Evolutionary conservation across 345 rosid species (phyloP), one percentile per base, ranked within the genome.

Genomic region (Punica granatum): DNA sequence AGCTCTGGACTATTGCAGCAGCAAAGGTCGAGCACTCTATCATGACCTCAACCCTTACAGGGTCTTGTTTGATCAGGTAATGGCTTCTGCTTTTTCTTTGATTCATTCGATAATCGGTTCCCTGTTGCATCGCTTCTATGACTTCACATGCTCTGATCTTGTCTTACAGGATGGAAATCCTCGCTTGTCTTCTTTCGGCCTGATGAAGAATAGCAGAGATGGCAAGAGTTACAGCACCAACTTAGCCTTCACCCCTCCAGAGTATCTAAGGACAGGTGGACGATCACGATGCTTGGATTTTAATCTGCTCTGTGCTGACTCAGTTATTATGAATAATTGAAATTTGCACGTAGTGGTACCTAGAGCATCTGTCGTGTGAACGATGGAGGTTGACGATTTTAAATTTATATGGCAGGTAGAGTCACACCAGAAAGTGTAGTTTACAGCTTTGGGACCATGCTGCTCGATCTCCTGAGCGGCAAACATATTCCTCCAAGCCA

Each of bases 401-500:
- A 51, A 23, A 16, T 76, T 32, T 42, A 15, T 48, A 56, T 74
- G 64, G 67, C 92, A 95, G 99, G 99, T 64, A 81, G 93, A 83
- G 93, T 95, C 80, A 85, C 89, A 41, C 73, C 86, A 4, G 99
- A 92, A 74, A 95, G 99, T 76, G 93, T 92, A 26, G 90, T 88
- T 48, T 95, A 92, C 83, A 90, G 99, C 85, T 95, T 95, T 66
- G 99, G 99, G 18, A 95, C 98, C 66, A 72, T 95, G 80, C 72
- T 95, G 74, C 86, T 95, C 32, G 99, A 92, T 84, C 97, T 95
- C 80, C 84, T 92, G 70, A 88, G 99, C 65, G 99, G 98, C 73
- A 94, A 84, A 73, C 99, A 89, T 83, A 94, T 94, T 72, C 99
- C 99, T 66, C 99, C 98, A 3, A 92, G 89, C 70, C 99, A 95